These are phyloP conservation scores for Prunus campanulata DNA, from an alignment of 306 rosid species.

Conservation along the genomic window DNA sequence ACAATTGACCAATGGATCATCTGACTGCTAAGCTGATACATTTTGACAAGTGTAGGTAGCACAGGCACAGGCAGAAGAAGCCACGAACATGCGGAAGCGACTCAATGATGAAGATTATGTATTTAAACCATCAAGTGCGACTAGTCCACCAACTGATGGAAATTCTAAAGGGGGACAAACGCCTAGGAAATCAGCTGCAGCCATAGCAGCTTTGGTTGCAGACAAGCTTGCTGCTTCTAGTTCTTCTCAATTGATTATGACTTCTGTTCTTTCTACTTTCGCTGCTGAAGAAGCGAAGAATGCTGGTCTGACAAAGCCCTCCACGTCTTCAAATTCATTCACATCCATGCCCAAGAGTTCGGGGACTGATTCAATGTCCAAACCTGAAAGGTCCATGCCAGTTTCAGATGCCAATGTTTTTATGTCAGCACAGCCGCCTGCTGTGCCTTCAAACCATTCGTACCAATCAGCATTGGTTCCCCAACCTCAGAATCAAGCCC, in stretches of 20 bases:
- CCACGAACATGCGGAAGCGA: slow-evolving; percentile 61
- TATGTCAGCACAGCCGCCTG: slow-evolving; percentile 54
- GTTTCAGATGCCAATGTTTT: slow-evolving; percentile 52
- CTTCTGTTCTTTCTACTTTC: slow-evolving; percentile 82
- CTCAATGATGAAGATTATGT: slow-evolving; percentile 62
- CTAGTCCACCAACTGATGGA: slow-evolving; percentile 30
- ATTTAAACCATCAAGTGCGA: slow-evolving; percentile 37
- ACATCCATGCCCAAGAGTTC: slow-evolving; percentile 23
- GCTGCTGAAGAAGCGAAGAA: slow-evolving; percentile 89
- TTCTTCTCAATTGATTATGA: slow-evolving; percentile 88
- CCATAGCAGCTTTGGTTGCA: slow-evolving; percentile 89
- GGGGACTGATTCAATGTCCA: slow-evolving; percentile 37
- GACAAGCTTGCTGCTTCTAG: slow-evolving; percentile 93
- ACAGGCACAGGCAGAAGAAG: slow-evolving; percentile 85
- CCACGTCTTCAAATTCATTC: slow-evolving; percentile 23
- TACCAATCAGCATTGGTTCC: slow-evolving; percentile 65
- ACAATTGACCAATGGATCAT: background rate
- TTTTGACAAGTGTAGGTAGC: slow-evolving; percentile 54
- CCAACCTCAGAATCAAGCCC: slow-evolving; percentile 52
- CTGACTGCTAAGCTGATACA: background rate
- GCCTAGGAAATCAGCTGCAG: slow-evolving; percentile 73
- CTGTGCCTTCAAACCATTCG: slow-evolving; percentile 51
- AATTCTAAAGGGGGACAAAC: slow-evolving; percentile 43
- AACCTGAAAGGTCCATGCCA: slow-evolving; percentile 42
- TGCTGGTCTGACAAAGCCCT: slow-evolving; percentile 44